Conservation (phyloP, 2,329 filamentous ascomycete species). For the Exophiala aquamarina region DNA sequence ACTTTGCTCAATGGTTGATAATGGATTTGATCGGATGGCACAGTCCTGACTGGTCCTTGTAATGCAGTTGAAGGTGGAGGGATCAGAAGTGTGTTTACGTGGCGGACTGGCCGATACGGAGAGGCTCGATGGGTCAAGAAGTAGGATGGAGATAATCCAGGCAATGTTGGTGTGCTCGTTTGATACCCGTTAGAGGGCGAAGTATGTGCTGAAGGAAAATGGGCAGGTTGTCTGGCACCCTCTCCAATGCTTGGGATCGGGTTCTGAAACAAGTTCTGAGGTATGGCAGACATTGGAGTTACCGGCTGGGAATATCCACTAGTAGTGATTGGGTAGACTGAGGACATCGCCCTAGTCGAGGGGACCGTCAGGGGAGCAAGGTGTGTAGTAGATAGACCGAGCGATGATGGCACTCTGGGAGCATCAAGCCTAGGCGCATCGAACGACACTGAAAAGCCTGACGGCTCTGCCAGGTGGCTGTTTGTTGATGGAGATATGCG, state of each 20-base stretch:
- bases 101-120: conserved; percentile 86
- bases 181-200: conserved; percentile 71
- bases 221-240: conserved; percentile 4
- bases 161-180: conserved; percentile 56
- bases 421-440: conserved; percentile 23
- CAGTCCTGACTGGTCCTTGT: conserved; percentile 68
- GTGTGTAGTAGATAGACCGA: conserved; percentile 3
- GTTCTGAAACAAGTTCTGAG: conserved; percentile 32
- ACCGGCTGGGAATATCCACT: conserved; percentile 52
- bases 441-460: conserved; percentile 27
- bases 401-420: conserved; percentile 13
- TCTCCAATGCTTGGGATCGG: conserved; percentile 29
- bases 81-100: conserved; percentile 87
- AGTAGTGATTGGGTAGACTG: conserved; percentile 66
- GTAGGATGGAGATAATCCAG: conserved; percentile 79
- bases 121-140: conserved; percentile 87
- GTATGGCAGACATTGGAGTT: conserved; percentile 37
- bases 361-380: conserved; percentile 36
- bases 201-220: conserved; percentile 51
- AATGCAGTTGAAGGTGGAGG: conserved; percentile 79
- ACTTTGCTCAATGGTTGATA: conserved; percentile 75
- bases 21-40: conserved; percentile 72
- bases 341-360: conserved; percentile 66
- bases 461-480: conserved; percentile 1
- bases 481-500: conserved; percentile 6